Base-by-base conservation (phyloP, 345 rosid species). In the Sisymbrium altissimum region DNA sequence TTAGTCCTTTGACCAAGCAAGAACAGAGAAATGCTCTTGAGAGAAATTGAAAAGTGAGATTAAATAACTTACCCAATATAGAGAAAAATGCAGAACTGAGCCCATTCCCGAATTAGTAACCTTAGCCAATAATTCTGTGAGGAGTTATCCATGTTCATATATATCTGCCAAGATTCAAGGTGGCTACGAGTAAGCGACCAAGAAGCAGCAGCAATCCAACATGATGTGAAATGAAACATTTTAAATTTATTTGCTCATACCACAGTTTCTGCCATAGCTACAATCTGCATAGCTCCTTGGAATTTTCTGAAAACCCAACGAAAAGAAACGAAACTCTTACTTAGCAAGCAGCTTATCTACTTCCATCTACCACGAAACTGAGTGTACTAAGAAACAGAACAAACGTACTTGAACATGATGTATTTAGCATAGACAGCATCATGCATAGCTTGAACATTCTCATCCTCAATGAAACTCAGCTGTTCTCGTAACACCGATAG, bases 261-360 rank as follows among this genome's bases (percentile, higher is more conserved):
- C 87, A 87, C 84, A 50, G 85, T 84, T 87, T 91, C 97, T 23
- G 92, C 89, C 89, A 91, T 72, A 11, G 88, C 97, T 63, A 88
- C 91, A 57, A 94, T 84, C 76, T 91, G 98, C 97, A 89, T 89
- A 61, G 96, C 96, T 57, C 84, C 84, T 84, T 87, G 97, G 63
- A 94, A 94, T 79, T 88, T 94, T 85, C 98, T 94, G 78, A 54
- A 81, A 67, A 19, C 9, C 19, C 66, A n/a, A 13, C 46, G n/a
- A 55, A 68, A 6, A 57, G n/a, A 69, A 49, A 38, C 2, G 0
- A 60, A 59, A n/a, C 33, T 36, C 33, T 15, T 27, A 56, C 6
- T 76, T 50, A 64, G 61, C 48, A 5, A 64, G 61, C 48, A 5
- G n/a, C 4, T 66, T 23, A 70, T 41, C 64, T 14, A 66, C n/a